phyloP scores from a whole-genome alignment of 305 asterid genomes.

The Rubia peregrina region DNA sequence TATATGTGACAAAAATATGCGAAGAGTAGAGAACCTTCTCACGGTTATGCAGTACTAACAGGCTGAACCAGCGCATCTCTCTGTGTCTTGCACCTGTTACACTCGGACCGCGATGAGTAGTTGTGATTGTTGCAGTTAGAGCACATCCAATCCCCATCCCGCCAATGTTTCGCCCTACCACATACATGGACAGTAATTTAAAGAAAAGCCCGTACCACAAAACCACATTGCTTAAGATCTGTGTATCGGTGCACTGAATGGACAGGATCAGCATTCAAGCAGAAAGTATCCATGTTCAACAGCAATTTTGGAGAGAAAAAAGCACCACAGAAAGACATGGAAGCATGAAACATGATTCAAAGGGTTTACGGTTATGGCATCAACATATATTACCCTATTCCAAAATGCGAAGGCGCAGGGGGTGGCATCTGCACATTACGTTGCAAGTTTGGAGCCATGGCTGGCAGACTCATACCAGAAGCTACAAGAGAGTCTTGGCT shows the following conservation, averaged over 20 bases:
- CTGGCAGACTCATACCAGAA: constrained; percentile 34
- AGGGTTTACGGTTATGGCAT: neutral
- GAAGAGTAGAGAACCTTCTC: neutral
- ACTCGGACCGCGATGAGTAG: constrained; percentile 78
- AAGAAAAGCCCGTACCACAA: neutral
- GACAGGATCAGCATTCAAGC: neutral
- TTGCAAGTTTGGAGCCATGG: constrained; percentile 44
- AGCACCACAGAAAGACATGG: neutral
- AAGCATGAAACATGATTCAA: neutral
- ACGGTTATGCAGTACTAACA: constrained; percentile 42
- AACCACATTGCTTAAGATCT: neutral
- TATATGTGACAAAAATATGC: neutral
- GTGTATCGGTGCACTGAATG: neutral
- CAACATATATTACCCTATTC: constrained; percentile 60
- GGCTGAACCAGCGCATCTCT: constrained; percentile 52
- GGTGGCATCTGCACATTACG: constrained; percentile 38
- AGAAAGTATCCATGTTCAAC: neutral
- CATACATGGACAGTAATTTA: neutral
- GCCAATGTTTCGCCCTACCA: constrained; percentile 86
- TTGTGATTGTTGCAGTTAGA: constrained; percentile 83
- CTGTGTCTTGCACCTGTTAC: constrained; percentile 78
- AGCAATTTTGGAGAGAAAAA: neutral
- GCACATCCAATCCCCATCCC: constrained; percentile 97
- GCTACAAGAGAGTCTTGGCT: constrained; percentile 35
- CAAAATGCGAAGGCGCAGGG: constrained; percentile 48